phyloP scores from a whole-genome alignment of 176 grass and related monocot genomes.

The Aegilops umbellulata region DNA sequence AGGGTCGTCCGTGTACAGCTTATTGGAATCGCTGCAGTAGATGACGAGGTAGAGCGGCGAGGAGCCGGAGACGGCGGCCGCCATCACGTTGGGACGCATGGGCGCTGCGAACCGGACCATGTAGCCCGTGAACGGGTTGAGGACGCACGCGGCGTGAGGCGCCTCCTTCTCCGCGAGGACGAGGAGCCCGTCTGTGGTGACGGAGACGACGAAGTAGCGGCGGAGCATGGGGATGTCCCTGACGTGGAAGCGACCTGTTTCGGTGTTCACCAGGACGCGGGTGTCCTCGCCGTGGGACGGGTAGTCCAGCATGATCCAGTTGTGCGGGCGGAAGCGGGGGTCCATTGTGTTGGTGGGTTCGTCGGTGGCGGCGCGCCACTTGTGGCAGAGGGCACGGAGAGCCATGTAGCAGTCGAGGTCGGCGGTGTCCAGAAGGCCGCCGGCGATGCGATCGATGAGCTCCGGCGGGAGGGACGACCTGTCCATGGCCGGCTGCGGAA shows the following conservation, averaged over 20 bases:
- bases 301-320: neutral
- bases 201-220: neutral
- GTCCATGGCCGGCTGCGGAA: neutral
- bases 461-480: neutral
- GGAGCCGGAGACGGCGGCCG: neutral
- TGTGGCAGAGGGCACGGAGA: neutral
- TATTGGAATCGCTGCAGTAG: neutral
- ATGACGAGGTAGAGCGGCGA: neutral
- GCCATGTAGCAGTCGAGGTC: neutral
- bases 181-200: neutral
- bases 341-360: neutral
- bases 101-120: neutral
- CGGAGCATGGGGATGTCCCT: neutral
- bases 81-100: neutral
- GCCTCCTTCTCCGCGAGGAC: neutral
- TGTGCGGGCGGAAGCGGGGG: neutral
- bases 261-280: neutral
- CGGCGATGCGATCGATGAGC: neutral
- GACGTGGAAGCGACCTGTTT: neutral
- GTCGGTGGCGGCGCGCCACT: neutral
- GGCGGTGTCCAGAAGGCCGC: neutral
- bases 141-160: neutral
- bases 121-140: neutral
- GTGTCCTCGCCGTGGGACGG: neutral
- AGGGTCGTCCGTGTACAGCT: neutral